Base-by-base conservation (phyloP, 768 basidiomycete genomes). In the Russula sp. region DNA sequence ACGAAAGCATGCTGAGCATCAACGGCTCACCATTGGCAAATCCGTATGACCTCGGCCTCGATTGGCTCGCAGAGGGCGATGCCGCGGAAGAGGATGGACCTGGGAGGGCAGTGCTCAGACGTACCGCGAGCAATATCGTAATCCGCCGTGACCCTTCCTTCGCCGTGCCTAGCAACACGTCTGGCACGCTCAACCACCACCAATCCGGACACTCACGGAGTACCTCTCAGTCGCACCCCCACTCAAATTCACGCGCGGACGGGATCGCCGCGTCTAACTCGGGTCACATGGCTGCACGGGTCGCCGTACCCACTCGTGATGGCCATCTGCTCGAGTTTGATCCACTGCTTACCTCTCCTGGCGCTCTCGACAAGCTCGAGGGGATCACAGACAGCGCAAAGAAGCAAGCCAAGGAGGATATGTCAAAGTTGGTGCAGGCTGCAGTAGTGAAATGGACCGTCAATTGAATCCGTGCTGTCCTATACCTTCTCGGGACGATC, bases 261-360 rank as follows among this genome's bases (percentile, higher is more conserved):
- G 58, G n/a, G 40, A 57, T 31, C 18, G 40, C 51, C 6, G 31
- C 59, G 14, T 53, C 67, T 31, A 47, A 64, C 66, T 66, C 59
- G 68, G 73, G 32, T 66, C 74, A 55, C 76, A 76, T 77, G 68
- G 63, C 80, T 73, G 87, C 86, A 2, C 74, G 89, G 37, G 84
- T 91, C 13, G 84, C 87, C 1, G 86, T 94, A n/a, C 85, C 89
- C 5, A 91, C 86, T 0, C 83, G 80, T 45, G 90, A 93, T 67
- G 93, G 93, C 0, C 84, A 88, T 68, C 73, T 88, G n/a, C 79
- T 96, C 31, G 86, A 87, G 71, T 94, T 96, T 69, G 88, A 96
- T 68, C 92, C 93, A 9, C 76, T 95, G 48, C 79, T 80, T 62
- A 85, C 88, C 14, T 85, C 87, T 2, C 86, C 91, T 1, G 79